Conservation (phyloP, 2,329 filamentous ascomycete species). For the Aspergillus ochraceus region DNA sequence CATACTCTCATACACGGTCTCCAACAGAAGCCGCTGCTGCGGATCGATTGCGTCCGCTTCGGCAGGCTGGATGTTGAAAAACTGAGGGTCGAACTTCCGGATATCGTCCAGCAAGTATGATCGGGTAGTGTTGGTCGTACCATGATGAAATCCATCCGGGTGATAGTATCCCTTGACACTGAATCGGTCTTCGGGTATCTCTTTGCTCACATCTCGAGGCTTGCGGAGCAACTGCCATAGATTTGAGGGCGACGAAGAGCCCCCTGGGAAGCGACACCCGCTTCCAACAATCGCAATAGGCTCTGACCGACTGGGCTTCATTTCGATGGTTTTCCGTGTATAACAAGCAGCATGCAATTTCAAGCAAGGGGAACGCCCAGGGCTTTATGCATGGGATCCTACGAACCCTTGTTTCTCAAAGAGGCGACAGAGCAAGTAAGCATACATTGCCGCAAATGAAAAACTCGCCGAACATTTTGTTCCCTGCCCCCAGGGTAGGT, state of each 20-base stretch:
- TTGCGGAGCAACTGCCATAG: conserved; percentile 11
- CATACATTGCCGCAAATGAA: neutral
- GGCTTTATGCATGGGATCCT: neutral
- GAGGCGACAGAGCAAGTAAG: neutral
- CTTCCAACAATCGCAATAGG: conserved; percentile 16
- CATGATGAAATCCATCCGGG: conserved; percentile 2
- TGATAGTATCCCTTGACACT: conserved; percentile 4
- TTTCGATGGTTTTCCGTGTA: neutral
- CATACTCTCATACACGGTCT: conserved; percentile 12
- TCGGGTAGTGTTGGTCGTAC: conserved; percentile 1
- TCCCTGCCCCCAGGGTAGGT: neutral
- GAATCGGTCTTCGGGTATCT: conserved; percentile 4
- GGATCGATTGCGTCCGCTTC: conserved; percentile 15
- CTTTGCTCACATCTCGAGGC: neutral
- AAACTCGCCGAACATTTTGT: neutral
- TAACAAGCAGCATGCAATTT: neutral
- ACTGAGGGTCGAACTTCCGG: conserved; percentile 6
- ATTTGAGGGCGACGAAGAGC: neutral
- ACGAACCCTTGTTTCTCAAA: neutral
- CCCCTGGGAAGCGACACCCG: conserved; percentile 13
- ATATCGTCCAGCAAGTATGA: conserved; percentile 2
- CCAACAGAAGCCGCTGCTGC: conserved; percentile 11
- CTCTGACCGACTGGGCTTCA: neutral
- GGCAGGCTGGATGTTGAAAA: conserved; percentile 7
- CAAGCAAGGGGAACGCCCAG: neutral